These are phyloP conservation scores for Lachancea sp. DNA, from an alignment of 805 yeast genomes.

Conservation along the genomic window DNA sequence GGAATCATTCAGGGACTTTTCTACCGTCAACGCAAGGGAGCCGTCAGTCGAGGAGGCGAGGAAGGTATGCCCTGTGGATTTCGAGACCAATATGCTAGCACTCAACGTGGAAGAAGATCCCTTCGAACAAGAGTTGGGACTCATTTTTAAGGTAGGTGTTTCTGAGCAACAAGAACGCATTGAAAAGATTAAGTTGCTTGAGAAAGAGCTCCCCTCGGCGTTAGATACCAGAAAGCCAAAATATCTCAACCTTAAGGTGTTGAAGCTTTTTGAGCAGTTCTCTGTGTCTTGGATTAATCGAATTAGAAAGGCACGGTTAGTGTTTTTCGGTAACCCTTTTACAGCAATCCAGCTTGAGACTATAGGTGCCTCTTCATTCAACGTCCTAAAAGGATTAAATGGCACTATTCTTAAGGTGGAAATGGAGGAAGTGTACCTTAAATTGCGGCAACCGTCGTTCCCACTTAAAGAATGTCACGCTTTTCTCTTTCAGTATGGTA, in stretches of 20 bases:
- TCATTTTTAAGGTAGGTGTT: constrained; percentile 51
- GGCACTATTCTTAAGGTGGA: constrained; percentile 26
- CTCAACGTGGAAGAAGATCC: constrained; percentile 57
- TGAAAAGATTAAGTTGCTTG: constrained; percentile 32
- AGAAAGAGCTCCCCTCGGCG: constrained; percentile 13
- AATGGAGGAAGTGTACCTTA: constrained; percentile 21
- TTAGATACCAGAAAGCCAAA: background rate
- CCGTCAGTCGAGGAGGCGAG: constrained; percentile 28
- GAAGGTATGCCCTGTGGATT: constrained; percentile 37
- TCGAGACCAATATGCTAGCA: constrained; percentile 39
- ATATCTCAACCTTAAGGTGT: constrained; percentile 8
- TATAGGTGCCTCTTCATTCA: constrained; percentile 2
- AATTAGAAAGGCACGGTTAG: constrained; percentile 26
- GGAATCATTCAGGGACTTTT: constrained; percentile 37
- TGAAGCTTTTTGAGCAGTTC: constrained; percentile 30
- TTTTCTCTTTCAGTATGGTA: constrained; percentile 37
- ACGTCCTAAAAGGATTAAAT: constrained; percentile 16
- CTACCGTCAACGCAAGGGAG: constrained; percentile 18
- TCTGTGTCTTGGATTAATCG: constrained; percentile 39
- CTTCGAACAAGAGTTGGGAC: constrained; percentile 54
- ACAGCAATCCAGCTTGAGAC: constrained; percentile 8
- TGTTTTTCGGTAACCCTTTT: constrained; percentile 28
- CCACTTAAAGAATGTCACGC: constrained; percentile 25
- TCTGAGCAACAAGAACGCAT: constrained; percentile 50
- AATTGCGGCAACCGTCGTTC: constrained; percentile 31